Evolutionary conservation across 768 basidiomycete species (phyloP).

Genomic region (Hemileccinum impolitum): DNA sequence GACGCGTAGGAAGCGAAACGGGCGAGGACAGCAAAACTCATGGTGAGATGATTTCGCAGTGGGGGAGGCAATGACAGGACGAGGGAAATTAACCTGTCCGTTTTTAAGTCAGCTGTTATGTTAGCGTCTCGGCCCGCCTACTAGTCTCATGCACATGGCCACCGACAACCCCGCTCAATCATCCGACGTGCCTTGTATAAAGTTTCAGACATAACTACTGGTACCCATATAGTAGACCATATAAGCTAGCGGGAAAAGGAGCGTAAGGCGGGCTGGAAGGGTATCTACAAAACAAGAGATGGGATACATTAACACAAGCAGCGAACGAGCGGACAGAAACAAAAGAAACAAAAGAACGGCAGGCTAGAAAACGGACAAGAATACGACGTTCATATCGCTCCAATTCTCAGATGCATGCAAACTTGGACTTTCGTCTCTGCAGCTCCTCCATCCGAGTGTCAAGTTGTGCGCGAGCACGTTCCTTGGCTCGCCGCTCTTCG

Average conservation of each 20-base stretch:
- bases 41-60: conserved; percentile 16
- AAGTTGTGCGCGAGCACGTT: conserved; percentile 82
- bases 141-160: not conserved
- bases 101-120: conserved; percentile 17
- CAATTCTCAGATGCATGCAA: conserved; percentile 70
- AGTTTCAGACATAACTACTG: conserved; percentile 22
- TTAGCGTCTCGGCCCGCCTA: conserved; percentile 7
- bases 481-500: conserved; percentile 86
- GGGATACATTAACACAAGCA: conserved; percentile 31
- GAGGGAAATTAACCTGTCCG: conserved; percentile 14
- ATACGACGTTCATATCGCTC: not conserved
- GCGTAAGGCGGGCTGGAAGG: conserved; percentile 16
- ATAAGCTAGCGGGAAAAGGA: conserved; percentile 31
- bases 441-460: conserved; percentile 87
- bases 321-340: conserved; percentile 11
- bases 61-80: conserved; percentile 14
- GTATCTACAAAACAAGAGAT: conserved; percentile 29
- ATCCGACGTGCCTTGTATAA: conserved; percentile 24
- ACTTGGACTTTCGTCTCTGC: conserved; percentile 84
- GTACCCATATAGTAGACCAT: conserved; percentile 34
- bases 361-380: not conserved
- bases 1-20: conserved; percentile 18
- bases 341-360: conserved; percentile 4
- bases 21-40: conserved; percentile 28
- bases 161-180: conserved; percentile 7